phyloP scores from a whole-genome alignment of 352 stramenopile species.

The Aphanomyces stellatus region DNA sequence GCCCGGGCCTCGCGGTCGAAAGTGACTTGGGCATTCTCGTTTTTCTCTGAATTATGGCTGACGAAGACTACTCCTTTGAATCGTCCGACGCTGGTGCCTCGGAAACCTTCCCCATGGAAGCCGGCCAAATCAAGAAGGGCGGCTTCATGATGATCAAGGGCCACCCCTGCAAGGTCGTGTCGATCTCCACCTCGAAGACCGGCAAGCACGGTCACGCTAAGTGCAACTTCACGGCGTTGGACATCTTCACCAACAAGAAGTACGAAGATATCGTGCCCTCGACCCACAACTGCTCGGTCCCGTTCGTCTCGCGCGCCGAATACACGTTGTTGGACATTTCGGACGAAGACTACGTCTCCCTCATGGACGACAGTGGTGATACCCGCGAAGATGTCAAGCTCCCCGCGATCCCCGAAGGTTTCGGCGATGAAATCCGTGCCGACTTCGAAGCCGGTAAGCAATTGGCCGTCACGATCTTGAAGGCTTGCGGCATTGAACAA shows the following conservation, averaged over 20 bases:
- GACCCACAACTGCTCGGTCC: constrained; percentile 97
- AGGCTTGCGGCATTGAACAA: constrained; percentile 97
- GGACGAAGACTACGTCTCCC: constrained; percentile 96
- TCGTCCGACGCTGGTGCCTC: constrained; percentile 95
- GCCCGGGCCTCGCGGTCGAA: neutral
- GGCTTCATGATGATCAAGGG: constrained; percentile 99
- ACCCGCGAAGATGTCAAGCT: constrained; percentile 98
- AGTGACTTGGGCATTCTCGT: constrained; percentile 8
- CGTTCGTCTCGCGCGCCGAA: constrained; percentile 94
- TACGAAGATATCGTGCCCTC: constrained; percentile 99
- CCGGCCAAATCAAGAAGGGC: constrained; percentile 98
- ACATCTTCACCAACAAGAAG: constrained; percentile 99
- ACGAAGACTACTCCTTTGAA: constrained; percentile 86
- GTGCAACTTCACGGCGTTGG: constrained; percentile 98
- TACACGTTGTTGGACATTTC: constrained; percentile 98
- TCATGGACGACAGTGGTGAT: constrained; percentile 97
- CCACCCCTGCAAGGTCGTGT: constrained; percentile 97
- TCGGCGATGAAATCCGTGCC: constrained; percentile 95
- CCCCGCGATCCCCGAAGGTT: constrained; percentile 90
- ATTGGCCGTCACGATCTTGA: constrained; percentile 93
- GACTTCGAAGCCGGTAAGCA: constrained; percentile 96
- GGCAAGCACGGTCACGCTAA: constrained; percentile 99
- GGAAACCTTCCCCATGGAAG: constrained; percentile 96
- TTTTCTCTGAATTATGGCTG: constrained; percentile 35
- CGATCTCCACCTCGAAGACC: constrained; percentile 99